Percentiles rank a stretch among this genome's conserved stretches.
Evolutionary conservation across 106 monocot species (phyloP).

Genomic region (Acorus gramineus): DNA sequence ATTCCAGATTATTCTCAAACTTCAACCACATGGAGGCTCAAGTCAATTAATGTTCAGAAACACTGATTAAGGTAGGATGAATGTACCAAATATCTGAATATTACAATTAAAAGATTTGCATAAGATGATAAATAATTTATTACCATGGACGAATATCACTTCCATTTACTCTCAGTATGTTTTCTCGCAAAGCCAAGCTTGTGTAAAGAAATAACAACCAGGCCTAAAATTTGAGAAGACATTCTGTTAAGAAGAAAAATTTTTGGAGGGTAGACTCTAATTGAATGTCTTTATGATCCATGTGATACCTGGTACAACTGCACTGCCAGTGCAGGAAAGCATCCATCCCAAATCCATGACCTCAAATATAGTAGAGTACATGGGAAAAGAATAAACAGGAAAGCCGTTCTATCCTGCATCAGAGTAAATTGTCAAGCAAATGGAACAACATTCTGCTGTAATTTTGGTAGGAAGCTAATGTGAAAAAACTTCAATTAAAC

Average conservation of each 20-base stretch:
- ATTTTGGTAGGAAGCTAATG: too few relatives aligned
- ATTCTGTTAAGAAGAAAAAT: not conserved
- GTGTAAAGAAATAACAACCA: conserved; percentile 91
- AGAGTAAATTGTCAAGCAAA: not conserved
- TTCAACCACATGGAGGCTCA: too few relatives aligned
- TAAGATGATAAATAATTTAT: not conserved
- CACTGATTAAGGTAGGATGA: too few relatives aligned
- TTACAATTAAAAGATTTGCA: not conserved
- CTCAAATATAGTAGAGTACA: conserved; percentile 40
- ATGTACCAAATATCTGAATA: too few relatives aligned
- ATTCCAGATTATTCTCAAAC: too few relatives aligned
- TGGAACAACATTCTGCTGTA: not conserved
- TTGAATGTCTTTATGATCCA: not conserved
- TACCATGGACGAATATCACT: conserved; percentile 96
- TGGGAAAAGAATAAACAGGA: conserved; percentile 77
- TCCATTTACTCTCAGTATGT: conserved; percentile 85
- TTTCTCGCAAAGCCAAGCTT: conserved; percentile 87
- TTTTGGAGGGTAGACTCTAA: not conserved
- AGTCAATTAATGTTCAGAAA: too few relatives aligned
- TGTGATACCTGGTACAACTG: conserved; percentile 75
- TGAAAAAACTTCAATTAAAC: too few relatives aligned
- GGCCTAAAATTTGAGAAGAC: conserved; percentile 37
- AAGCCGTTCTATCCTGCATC: conserved; percentile 80
- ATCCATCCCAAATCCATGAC: conserved; percentile 65
- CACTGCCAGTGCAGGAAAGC: conserved; percentile 73